Evolutionary conservation across 1,284 basidiomycete species (phyloP).

Genomic region (Vanrija sp.): DNA sequence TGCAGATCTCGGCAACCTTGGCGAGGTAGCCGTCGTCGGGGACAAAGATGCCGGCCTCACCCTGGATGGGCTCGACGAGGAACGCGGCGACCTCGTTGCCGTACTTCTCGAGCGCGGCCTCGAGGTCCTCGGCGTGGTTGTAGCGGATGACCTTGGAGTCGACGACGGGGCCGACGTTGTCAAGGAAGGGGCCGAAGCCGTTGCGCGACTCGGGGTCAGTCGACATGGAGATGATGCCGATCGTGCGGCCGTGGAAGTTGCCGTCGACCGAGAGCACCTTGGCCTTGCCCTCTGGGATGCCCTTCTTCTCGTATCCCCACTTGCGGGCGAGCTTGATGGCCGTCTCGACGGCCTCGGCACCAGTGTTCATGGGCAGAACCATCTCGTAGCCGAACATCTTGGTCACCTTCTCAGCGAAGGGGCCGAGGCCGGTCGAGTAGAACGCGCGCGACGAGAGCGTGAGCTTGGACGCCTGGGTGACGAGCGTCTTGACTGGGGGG

Average conservation of each 20-base stretch:
- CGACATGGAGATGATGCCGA: constrained; percentile 88
- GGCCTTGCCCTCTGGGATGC: constrained; percentile 75
- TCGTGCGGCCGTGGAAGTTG: constrained; percentile 94
- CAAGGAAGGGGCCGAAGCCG: constrained; percentile 88
- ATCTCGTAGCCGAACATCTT: constrained; percentile 84
- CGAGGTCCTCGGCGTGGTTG: constrained; percentile 76
- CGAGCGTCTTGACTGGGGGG: constrained; percentile 65
- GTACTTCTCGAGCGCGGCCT: constrained; percentile 73
- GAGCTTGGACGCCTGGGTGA: constrained; percentile 80
- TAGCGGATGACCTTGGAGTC: constrained; percentile 65
- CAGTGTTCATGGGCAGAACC: constrained; percentile 99
- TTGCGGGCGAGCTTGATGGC: constrained; percentile 73
- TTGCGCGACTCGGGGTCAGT: constrained; percentile 86
- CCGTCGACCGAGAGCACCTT: constrained; percentile 81
- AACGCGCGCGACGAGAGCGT: constrained; percentile 95
- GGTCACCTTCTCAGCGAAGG: constrained; percentile 82
- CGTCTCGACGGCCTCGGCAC: constrained; percentile 96
- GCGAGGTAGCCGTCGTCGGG: constrained; percentile 85
- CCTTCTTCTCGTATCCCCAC: constrained; percentile 86
- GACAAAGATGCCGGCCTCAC: constrained; percentile 93
- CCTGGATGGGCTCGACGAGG: constrained; percentile 96
- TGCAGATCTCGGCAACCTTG: constrained; percentile 75
- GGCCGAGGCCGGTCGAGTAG: constrained; percentile 87
- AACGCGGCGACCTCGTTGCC: constrained; percentile 87
- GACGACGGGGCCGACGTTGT: constrained; percentile 70